Evolutionary conservation across 768 basidiomycete species (phyloP), one percentile per base, ranked within the genome.

Genomic region (Cystofilobasidium capitatum): DNA sequence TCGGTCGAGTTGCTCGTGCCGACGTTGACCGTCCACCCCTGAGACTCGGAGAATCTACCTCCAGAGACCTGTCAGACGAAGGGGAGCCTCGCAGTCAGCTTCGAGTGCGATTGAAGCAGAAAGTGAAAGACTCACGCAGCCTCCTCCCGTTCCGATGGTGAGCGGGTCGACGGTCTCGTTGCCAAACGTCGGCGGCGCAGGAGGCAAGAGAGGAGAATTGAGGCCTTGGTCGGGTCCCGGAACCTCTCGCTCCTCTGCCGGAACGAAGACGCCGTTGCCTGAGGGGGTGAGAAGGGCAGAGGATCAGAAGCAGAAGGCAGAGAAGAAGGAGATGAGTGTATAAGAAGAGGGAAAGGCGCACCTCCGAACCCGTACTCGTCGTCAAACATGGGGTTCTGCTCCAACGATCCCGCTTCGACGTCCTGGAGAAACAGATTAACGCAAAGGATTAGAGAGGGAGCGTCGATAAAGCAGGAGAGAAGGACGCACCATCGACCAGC

Each of bases 211-310:
- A 2, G 51, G 51, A 9, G 51, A 55, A 2, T 24, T 17, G 29
- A 55, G n/a, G n/a, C n/a, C 8, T 3, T 17, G 51, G 14, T 26
- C 9, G 2, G 51, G 51, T 4, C n/a, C n/a, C n/a, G 51, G 20
- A 3, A 55, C 9, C 14, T 8, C 2, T 14, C 51, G 51, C 29
- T 55, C 51, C 5, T 6, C 4, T 26, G 14, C 14, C 2, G 26
- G 26, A 17, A 55, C 51, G 14, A 55, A 55, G 51, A 17, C 2
- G 31, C 51, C 51, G 51, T 55, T 55, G 51, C 51, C 51, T 55
- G 51, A 42, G 40, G 40, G 44, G 44, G 17, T 45, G 17, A 45
- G 17, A 6, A 4, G 17, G 24, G 17, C 17, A 45, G 17, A 5
- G 24, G 17, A 45, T 8, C 10, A 20, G 49, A 29, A 51, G 49